Evolutionary conservation across 306 rosid species (phyloP).

Genomic region (Rosa multiflora): DNA sequence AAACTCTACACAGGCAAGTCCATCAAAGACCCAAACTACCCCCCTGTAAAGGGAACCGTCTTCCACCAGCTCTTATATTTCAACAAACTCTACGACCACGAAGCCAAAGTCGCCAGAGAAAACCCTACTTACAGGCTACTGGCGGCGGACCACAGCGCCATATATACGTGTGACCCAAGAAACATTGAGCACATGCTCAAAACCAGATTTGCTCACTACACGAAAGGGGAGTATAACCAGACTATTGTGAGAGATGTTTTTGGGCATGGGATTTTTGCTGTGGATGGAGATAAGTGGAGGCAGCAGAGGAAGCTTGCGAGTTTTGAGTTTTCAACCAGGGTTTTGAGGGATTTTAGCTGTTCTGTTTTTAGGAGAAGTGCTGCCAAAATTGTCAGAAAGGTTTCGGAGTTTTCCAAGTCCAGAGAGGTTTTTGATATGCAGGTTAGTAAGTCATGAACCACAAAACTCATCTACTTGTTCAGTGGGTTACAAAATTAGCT

Average conservation of each 20-base stretch:
- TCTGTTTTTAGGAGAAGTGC: conserved; percentile 53
- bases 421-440: conserved; percentile 61
- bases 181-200: conserved; percentile 57
- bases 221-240: conserved; percentile 45
- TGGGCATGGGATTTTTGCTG: conserved; percentile 64
- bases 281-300: conserved; percentile 70
- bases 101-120: conserved; percentile 36
- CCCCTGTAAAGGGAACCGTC: conserved; percentile 66
- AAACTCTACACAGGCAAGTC: conserved; percentile 47
- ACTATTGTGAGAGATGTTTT: conserved; percentile 43
- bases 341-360: conserved; percentile 68
- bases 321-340: conserved; percentile 63
- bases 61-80: conserved; percentile 45
- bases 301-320: conserved; percentile 72
- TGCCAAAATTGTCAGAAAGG: conserved; percentile 43
- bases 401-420: conserved; percentile 27
- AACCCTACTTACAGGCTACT: conserved; percentile 49
- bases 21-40: conserved; percentile 39
- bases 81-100: conserved; percentile 43
- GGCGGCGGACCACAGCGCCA: conserved; percentile 31
- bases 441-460: conserved; percentile 24
- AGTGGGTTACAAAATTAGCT: no score
- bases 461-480: not conserved
- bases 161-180: conserved; percentile 46
- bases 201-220: conserved; percentile 42